Evolutionary conservation across 2,329 filamentous ascomycete species (phyloP), one percentile per base, ranked within the genome.

Genomic region (Colletotrichum musae): DNA sequence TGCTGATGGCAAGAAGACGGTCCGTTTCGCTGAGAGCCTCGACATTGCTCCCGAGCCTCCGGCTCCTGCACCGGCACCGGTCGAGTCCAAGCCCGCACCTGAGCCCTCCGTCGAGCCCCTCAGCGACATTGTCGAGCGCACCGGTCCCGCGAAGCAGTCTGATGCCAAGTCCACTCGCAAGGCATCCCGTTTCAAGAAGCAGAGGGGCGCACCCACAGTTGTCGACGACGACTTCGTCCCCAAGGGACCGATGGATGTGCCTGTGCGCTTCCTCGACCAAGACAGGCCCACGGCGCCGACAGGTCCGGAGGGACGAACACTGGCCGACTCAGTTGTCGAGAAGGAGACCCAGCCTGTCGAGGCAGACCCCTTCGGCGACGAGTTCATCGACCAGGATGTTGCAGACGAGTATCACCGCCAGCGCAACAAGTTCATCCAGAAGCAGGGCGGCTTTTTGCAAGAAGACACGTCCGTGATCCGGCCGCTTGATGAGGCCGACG

Each of bases 401-500:
- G 91, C 93, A 7, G 88, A 89, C 45, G 93, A 97, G 76, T 97
- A 97, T 79, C 92, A 97, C 78, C 90, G 89, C 52, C 86, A 93
- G 79, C 92, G 95, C 21, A 97, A 95, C 77, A 89, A 88, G 75
- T 91, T 97, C 80, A 94, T 98, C 62, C 90, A 94, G 73, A 88
- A 91, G 74, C 90, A 96, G 74, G 94, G 94, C 59, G 94, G 94
- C 3, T 97, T 97, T 78, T 82, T 92, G 74, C 87, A 89, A 66
- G 89, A 94, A 73, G 89, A 93, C 68, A 90, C 94, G 69, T 85
- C 88, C 60, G 87, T 88, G 18, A 88, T 90, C 54, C 87, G 92
- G 60, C 88, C 92, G 1, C 83, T 94, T 52, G 90, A 91, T 62
- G 89, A 94, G 74, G 85, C 88, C 28, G 88, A 91, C 57, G 89